These are phyloP conservation scores for Diplocarpon rosae DNA, from an alignment of 2,329 filamentous ascomycete species.

Conservation along the genomic window DNA sequence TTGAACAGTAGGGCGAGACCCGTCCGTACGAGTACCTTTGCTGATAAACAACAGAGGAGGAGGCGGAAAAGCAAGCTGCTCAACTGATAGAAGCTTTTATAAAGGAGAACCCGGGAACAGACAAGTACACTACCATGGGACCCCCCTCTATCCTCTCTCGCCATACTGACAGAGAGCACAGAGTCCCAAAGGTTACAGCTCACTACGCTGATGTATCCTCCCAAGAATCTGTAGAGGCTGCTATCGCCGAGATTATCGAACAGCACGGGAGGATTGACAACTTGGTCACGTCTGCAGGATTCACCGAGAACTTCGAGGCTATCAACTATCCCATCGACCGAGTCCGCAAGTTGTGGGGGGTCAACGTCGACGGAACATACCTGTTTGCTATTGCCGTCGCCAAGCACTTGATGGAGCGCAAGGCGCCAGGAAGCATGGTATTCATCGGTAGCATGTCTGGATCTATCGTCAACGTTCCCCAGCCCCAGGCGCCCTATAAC, in stretches of 20 bases:
- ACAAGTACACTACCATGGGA: slow-evolving; percentile 36
- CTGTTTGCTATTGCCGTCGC: slow-evolving; percentile 77
- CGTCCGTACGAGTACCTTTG: slow-evolving; percentile 24
- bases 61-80: slow-evolving; percentile 67
- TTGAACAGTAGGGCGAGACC: slow-evolving; percentile 62
- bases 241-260: slow-evolving; percentile 57
- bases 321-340: slow-evolving; percentile 84
- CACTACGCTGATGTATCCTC: slow-evolving; percentile 84
- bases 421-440: slow-evolving; percentile 73
- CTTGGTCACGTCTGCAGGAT: slow-evolving; percentile 90
- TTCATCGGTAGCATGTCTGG: slow-evolving; percentile 96
- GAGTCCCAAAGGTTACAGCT: slow-evolving; percentile 72
- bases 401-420: slow-evolving; percentile 76
- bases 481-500: slow-evolving; percentile 89
- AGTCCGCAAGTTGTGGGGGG: slow-evolving; percentile 85
- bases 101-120: slow-evolving; percentile 66
- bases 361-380: slow-evolving; percentile 90
- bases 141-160: slow-evolving; percentile 14
- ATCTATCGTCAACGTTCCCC: slow-evolving; percentile 86
- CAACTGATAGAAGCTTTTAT: slow-evolving; percentile 66
- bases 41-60: slow-evolving; percentile 50
- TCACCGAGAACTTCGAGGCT: slow-evolving; percentile 92
- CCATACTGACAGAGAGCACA: slow-evolving; percentile 25
- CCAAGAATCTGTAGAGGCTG: slow-evolving; percentile 64
- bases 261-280: slow-evolving; percentile 78